These are phyloP conservation scores for Microcos paniculata DNA, from an alignment of 345 rosid genomes.

Conservation along the genomic window DNA sequence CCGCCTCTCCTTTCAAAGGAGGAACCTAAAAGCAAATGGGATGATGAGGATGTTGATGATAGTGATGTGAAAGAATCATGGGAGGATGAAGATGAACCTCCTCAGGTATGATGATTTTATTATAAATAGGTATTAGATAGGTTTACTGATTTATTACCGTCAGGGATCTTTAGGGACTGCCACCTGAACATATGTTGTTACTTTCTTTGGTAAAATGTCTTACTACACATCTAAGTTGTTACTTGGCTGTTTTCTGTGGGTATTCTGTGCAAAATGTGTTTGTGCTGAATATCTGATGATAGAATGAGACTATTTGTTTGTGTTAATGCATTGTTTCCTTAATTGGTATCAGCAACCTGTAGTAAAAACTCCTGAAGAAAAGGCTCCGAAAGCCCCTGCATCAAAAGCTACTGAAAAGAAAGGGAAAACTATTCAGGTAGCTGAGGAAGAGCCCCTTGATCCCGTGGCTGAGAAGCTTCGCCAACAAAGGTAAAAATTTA, in stretches of 20 bases:
- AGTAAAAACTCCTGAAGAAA: constrained; percentile 41
- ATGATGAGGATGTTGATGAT: constrained; percentile 92
- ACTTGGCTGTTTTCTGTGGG: not conserved
- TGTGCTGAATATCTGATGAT: not conserved
- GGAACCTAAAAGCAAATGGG: constrained; percentile 66
- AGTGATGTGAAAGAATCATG: constrained; percentile 90
- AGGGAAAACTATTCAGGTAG: constrained; percentile 42
- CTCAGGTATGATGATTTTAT: constrained; percentile 49
- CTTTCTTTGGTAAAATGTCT: not conserved
- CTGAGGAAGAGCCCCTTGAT: constrained; percentile 51
- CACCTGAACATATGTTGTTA: not conserved
- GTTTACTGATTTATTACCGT: not conserved
- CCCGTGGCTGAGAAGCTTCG: constrained; percentile 73
- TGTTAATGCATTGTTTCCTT: constrained; percentile 6
- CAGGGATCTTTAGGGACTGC: not conserved
- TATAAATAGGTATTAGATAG: not conserved
- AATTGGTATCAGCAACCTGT: constrained; percentile 38
- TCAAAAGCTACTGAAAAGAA: constrained; percentile 52
- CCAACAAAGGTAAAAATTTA: constrained; percentile 60
- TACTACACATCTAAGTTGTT: not conserved
- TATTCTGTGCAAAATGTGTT: not conserved
- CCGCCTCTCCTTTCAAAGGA: constrained; percentile 55
- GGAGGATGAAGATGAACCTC: constrained; percentile 95
- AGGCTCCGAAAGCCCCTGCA: constrained; percentile 47
- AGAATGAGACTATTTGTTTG: not conserved